A percentile compares a stretch with the other conserved stretches of the same genome.
These are phyloP conservation scores for Suhomyces bribrorum DNA, from an alignment of 1,139 yeast species.

Conservation along the genomic window DNA sequence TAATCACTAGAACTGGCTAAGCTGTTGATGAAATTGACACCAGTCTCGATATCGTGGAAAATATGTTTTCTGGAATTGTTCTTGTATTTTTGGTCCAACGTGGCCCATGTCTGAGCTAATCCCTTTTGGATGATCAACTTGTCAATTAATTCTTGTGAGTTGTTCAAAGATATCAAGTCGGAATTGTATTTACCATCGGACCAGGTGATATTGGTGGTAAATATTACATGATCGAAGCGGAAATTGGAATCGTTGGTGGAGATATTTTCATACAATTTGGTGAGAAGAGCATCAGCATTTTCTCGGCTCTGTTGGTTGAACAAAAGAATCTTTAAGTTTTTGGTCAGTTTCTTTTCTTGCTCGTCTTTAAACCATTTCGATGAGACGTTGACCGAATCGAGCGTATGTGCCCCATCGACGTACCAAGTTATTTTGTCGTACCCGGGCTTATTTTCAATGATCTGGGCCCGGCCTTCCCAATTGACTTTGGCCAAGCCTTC, in stretches of 20 bases:
- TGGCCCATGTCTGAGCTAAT: slow-evolving; percentile 69
- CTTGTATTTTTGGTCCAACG: slow-evolving; percentile 44
- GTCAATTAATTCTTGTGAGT: slow-evolving; percentile 70
- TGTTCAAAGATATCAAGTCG: slow-evolving; percentile 84
- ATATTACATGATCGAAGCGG: slow-evolving; percentile 71
- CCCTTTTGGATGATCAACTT: slow-evolving; percentile 77
- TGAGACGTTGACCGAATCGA: slow-evolving; percentile 80
- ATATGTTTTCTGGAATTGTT: slow-evolving; percentile 49
- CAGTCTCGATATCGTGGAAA: slow-evolving; percentile 73
- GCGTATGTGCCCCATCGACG: slow-evolving; percentile 95
- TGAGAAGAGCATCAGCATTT: slow-evolving; percentile 65
- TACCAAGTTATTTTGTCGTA: slow-evolving; percentile 65
- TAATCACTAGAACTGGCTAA: slow-evolving; percentile 31
- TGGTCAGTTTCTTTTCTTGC: slow-evolving; percentile 11
- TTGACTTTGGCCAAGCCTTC: slow-evolving; percentile 67
- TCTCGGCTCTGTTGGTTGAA: slow-evolving; percentile 95
- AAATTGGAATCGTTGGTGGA: slow-evolving; percentile 27
- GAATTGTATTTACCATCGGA: slow-evolving; percentile 75
- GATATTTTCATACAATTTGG: slow-evolving; percentile 46
- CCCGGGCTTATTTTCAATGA: slow-evolving; percentile 44
- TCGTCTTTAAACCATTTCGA: slow-evolving; percentile 69
- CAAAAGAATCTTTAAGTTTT: slow-evolving; percentile 50
- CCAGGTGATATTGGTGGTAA: slow-evolving; percentile 93
- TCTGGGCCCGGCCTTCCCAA: slow-evolving; percentile 97
- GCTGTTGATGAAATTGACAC: slow-evolving; percentile 54